Evolutionary conservation across 192 early-diverging fungal species (phyloP).

Genomic region (Backusella circina): DNA sequence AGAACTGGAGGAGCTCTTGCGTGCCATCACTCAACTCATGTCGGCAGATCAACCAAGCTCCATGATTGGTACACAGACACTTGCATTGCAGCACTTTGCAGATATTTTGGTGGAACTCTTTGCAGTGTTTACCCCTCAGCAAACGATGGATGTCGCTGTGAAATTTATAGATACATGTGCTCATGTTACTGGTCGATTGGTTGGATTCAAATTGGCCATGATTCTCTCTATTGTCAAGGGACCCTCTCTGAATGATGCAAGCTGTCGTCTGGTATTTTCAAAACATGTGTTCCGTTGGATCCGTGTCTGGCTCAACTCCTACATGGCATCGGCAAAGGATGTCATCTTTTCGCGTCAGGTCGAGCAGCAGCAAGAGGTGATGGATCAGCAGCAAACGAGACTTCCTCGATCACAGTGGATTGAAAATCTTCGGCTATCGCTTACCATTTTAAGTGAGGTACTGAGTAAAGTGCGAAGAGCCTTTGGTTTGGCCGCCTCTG

Average conservation of each 20-base stretch:
- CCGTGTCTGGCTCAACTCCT: conserved; percentile 33
- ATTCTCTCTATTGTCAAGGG: conserved; percentile 30
- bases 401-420: conserved; percentile 37
- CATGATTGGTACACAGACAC: conserved; percentile 58
- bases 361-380: conserved; percentile 1
- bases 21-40: conserved; percentile 48
- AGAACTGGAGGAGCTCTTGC: conserved; percentile 40
- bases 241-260: conserved; percentile 21
- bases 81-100: conserved; percentile 48
- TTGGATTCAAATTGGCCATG: conserved; percentile 27
- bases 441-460: conserved; percentile 34
- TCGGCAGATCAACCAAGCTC: conserved; percentile 43
- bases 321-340: conserved; percentile 35
- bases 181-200: conserved; percentile 33
- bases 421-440: conserved; percentile 36
- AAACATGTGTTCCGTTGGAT: conserved; percentile 23
- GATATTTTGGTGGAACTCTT: conserved; percentile 39
- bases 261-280: conserved; percentile 5
- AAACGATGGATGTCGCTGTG: conserved; percentile 31
- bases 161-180: conserved; percentile 32
- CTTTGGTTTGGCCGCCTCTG: conserved; percentile 14
- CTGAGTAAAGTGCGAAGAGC: conserved; percentile 33
- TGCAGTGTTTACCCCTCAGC: conserved; percentile 24
- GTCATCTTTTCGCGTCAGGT: conserved; percentile 27
- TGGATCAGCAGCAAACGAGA: conserved; percentile 12